These are phyloP conservation scores for Cenchrus purpureus DNA, from an alignment of 176 grass and related monocot genomes.

Conservation along the genomic window DNA sequence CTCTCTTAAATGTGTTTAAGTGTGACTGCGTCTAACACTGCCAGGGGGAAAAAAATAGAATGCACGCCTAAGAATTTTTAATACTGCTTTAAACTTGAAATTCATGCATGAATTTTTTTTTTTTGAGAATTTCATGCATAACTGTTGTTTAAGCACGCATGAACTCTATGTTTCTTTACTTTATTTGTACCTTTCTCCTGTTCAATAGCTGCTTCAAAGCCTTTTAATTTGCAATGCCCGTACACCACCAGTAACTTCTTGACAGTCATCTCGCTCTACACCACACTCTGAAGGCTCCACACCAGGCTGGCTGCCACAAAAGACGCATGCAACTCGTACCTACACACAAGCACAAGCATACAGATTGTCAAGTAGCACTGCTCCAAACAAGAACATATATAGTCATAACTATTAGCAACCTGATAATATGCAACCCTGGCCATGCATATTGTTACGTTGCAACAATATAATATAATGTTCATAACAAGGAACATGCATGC, in stretches of 20 bases:
- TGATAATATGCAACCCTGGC: background rate
- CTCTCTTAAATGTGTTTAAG: background rate
- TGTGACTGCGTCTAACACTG: background rate
- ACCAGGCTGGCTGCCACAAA: background rate
- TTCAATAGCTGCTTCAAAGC: background rate
- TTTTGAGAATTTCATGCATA: background rate
- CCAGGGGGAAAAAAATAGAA: background rate
- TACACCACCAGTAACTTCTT: background rate
- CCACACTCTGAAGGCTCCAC: background rate
- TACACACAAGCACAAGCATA: background rate
- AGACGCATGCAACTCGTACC: background rate
- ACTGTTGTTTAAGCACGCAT: background rate
- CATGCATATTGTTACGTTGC: background rate
- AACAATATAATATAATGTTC: background rate
- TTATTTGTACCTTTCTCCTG: background rate
- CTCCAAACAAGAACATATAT: background rate
- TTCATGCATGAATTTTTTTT: background rate
- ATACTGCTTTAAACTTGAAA: background rate
- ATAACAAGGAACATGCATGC: background rate
- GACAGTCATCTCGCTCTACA: background rate
- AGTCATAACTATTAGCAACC: background rate
- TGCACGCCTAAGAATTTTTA: background rate
- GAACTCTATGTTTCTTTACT: background rate
- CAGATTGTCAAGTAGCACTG: background rate
- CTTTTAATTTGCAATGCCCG: background rate